phyloP scores from a whole-genome alignment of 192 early-diverging fungal species.

The Spizellomyces punctatus region DNA sequence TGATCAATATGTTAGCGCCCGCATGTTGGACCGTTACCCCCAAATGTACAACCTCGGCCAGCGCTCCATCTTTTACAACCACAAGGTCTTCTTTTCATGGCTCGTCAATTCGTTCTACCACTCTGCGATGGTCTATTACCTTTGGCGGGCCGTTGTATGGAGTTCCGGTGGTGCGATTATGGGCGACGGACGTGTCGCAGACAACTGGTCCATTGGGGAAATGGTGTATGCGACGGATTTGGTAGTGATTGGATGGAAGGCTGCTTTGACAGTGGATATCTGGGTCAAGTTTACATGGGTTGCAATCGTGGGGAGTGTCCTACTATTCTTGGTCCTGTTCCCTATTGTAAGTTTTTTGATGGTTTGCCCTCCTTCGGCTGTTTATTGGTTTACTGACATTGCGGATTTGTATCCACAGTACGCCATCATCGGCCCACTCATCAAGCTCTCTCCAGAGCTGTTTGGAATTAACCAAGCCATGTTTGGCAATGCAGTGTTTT shows the following conservation, averaged over 20 bases:
- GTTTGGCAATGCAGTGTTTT: constrained; percentile 63
- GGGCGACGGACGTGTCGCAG: constrained; percentile 66
- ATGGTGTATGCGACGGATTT: constrained; percentile 81
- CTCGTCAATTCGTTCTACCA: constrained; percentile 89
- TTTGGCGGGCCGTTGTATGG: constrained; percentile 42
- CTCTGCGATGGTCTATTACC: constrained; percentile 77
- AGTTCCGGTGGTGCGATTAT: constrained; percentile 63
- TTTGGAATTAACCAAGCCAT: constrained; percentile 42
- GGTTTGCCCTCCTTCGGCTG: neutral
- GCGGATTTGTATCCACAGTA: constrained; percentile 44
- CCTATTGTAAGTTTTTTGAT: constrained; percentile 56
- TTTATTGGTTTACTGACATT: neutral
- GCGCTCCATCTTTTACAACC: constrained; percentile 71
- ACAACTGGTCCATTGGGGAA: constrained; percentile 84
- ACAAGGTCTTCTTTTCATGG: constrained; percentile 89
- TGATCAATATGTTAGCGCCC: constrained; percentile 91
- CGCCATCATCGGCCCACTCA: constrained; percentile 69
- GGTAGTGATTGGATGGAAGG: constrained; percentile 81
- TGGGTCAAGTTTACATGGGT: constrained; percentile 93
- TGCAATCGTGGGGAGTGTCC: constrained; percentile 87
- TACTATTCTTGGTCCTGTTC: constrained; percentile 81
- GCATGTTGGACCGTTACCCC: constrained; percentile 94
- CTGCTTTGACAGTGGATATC: constrained; percentile 78
- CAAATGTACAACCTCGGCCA: constrained; percentile 84
- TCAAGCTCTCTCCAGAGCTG: constrained; percentile 52